phyloP scores from a whole-genome alignment of 2,329 filamentous ascomycete genomes.

The Colletotrichum sp. region DNA sequence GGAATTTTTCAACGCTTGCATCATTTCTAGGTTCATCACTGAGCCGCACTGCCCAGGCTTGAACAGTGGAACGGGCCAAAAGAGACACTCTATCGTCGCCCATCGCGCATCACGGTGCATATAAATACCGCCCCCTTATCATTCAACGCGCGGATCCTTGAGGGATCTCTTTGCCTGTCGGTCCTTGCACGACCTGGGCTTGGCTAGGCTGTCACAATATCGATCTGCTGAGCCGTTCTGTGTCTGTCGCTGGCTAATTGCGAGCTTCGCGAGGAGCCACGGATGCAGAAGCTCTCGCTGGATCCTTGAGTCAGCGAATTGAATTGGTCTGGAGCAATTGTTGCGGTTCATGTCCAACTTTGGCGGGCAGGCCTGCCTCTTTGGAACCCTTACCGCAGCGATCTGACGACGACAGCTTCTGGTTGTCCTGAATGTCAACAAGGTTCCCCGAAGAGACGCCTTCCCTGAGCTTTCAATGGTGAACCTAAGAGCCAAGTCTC shows the following conservation, averaged over 20 bases:
- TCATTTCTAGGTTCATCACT: neutral
- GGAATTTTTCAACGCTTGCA: neutral
- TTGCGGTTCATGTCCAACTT: neutral
- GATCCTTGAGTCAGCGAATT: neutral
- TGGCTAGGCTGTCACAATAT: neutral
- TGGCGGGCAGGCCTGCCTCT: neutral
- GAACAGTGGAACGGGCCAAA: neutral
- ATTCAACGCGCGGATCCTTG: neutral
- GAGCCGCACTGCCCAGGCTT: neutral
- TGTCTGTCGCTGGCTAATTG: neutral
- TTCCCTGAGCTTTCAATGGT: conserved; percentile 6
- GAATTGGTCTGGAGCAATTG: neutral
- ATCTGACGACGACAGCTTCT: neutral
- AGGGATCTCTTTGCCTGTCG: neutral
- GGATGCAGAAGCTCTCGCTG: neutral
- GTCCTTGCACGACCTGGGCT: neutral
- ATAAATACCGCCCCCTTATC: neutral
- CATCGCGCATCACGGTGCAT: conserved; percentile 6
- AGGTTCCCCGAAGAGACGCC: neutral
- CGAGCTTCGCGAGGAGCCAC: neutral
- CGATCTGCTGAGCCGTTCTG: neutral
- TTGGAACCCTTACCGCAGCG: neutral
- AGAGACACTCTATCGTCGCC: neutral
- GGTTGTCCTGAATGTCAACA: neutral
- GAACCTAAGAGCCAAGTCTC: neutral